Percentiles rank a stretch among this genome's conserved stretches.
These are phyloP conservation scores for Perkinsus olseni DNA, from an alignment of 169 alveolate species.

Conservation along the genomic window DNA sequence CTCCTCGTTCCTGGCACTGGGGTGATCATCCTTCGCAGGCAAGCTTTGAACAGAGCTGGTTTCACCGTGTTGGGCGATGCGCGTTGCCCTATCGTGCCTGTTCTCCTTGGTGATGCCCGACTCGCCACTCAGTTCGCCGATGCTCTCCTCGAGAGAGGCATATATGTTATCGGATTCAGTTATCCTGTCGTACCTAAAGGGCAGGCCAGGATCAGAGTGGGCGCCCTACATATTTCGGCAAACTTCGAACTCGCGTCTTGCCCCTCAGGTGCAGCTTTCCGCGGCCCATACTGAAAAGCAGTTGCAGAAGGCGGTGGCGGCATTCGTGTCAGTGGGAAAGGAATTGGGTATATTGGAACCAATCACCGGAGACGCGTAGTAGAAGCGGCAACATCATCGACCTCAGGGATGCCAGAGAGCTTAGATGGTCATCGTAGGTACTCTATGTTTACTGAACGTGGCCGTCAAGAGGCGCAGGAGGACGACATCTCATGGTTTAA, in stretches of 20 bases:
- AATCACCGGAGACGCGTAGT: too few species aligned
- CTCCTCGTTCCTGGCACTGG: too few species aligned
- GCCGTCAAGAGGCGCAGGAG: too few species aligned
- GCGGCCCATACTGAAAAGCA: slow-evolving; percentile 44
- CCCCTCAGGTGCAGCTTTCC: slow-evolving; percentile 16
- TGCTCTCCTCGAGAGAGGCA: slow-evolving; percentile 19
- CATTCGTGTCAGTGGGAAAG: slow-evolving; percentile 32
- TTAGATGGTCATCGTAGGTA: too few species aligned
- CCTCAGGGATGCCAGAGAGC: too few species aligned
- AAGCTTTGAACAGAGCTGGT: slow-evolving; percentile 36
- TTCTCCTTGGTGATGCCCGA: slow-evolving; percentile 40
- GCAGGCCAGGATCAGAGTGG: slow-evolving; percentile 40
- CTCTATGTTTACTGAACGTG: too few species aligned
- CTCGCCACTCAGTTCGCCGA: slow-evolving; percentile 36
- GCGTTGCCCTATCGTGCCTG: slow-evolving; percentile 49
- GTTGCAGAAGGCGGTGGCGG: slow-evolving; percentile 36
- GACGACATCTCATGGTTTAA: too few species aligned
- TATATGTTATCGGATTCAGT: slow-evolving; percentile 42
- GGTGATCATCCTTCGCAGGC: too few species aligned
- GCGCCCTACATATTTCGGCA: too few species aligned
- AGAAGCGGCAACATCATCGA: too few species aligned
- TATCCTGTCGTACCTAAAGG: slow-evolving; percentile 53
- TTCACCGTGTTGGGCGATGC: slow-evolving; percentile 34
- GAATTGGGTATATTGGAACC: neutral
- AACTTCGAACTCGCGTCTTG: too few species aligned